Conservation (phyloP, 257 asterid species). For the Paraleonurus japonicus region DNA sequence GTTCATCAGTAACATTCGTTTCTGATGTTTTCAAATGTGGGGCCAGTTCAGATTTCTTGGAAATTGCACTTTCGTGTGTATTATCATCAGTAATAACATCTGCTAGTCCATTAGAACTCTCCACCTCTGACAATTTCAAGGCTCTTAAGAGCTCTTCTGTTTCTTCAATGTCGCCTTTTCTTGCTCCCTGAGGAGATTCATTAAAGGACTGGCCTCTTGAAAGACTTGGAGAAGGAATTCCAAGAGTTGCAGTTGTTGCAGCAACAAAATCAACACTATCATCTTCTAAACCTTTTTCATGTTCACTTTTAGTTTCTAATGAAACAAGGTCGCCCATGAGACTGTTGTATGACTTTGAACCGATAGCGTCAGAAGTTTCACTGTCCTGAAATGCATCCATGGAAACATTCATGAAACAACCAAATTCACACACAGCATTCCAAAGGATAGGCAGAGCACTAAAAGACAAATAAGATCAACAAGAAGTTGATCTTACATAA, state of each 20-base stretch:
- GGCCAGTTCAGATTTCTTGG: conserved; percentile 33
- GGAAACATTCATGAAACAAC: conserved; percentile 24
- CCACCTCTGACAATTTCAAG: conserved; percentile 64
- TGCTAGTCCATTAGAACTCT: conserved; percentile 27
- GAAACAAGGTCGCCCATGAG: conserved; percentile 92
- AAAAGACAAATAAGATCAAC: conserved; percentile 12
- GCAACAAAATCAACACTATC: conserved; percentile 92
- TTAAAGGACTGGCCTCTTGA: conserved; percentile 79
- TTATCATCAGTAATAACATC: conserved; percentile 30
- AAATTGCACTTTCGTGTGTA: conserved; percentile 32
- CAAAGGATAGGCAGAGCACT: background rate
- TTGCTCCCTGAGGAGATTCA: conserved; percentile 52
- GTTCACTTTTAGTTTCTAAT: conserved; percentile 56
- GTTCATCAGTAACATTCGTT: conserved; percentile 24
- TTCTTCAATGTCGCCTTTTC: conserved; percentile 88
- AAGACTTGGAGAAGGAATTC: conserved; percentile 93
- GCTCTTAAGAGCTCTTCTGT: conserved; percentile 62
- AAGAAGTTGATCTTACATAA: conserved; percentile 8
- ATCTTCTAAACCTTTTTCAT: conserved; percentile 46
- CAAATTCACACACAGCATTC: background rate
- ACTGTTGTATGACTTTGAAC: conserved; percentile 84
- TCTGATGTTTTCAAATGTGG: conserved; percentile 31
- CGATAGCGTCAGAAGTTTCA: conserved; percentile 77
- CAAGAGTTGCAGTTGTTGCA: conserved; percentile 93
- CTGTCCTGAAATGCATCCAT: conserved; percentile 51